Evolutionary conservation across 805 yeast species (phyloP), one percentile per base, ranked within the genome.

Genomic region (Candida fluviatilis): DNA sequence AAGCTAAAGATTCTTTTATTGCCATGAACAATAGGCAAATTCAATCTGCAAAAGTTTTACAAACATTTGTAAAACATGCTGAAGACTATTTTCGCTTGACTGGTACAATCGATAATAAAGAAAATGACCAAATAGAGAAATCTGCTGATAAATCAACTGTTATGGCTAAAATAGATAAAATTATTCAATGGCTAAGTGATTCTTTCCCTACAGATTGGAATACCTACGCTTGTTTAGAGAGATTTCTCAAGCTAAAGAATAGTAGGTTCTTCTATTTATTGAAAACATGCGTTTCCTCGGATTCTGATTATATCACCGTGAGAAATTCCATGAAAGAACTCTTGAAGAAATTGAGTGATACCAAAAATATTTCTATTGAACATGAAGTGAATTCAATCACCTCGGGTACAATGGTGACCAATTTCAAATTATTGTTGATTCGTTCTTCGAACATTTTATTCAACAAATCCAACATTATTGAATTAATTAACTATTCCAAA

Each of bases 21-120:
- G 91, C 95, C 0, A 75, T 86, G 26, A 72, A 76, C 36, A 75
- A 71, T 49, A 70, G 95, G 35, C 96, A 88, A 52, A 69, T 72
- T 35, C 82, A 81, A 46, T 56, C 76, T 18, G 62, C 84, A 2
- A 55, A 62, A 2, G 86, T 76, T 1, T 38, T 86, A 5, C 42
- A 47, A 1, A 75, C 75, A 40, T 70, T 74, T 38, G 40, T 83
- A 10, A 69, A 68, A 12, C 60, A 75, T 32, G 65, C 77, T 18
- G 83, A 79, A 39, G 55, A 65, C 18, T 64, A 60, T 44, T 36
- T 49, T 12, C 48, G 49, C 11, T 26, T 41, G 8, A 39, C 47
- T 3, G 33, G 46, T 23, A 26, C 43, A 4, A 17, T 32, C 6
- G 49, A 47, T 6, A 49, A 50, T 6, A 54, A 54, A 35, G 58